Base-by-base conservation (phyloP, 805 yeast species). In the Spathaspora girioi region DNA sequence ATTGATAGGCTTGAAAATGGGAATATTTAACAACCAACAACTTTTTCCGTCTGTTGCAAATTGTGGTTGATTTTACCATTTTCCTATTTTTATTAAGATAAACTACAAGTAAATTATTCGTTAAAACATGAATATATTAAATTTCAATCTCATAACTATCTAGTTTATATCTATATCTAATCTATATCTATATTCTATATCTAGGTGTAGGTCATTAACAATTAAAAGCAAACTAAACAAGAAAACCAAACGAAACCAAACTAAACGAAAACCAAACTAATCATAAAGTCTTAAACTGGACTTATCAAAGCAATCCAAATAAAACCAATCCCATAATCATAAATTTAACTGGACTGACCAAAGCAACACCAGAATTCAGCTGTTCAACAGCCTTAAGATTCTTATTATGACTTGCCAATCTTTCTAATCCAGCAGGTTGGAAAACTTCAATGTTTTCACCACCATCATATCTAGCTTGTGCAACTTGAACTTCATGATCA, bases 401-500 rank as follows among this genome's bases (percentile, higher is more conserved):
- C 14, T 35, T 35, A 35, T 35, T 35, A 15, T 35, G 18, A 35
- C 40, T 35, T 10, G 40, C 40, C 8, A 35, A 35, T 35, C 40
- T 35, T 35, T 35, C 40, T 15, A 35, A 35, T 35, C 40, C 40
- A n/a, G 40, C 40, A n/a, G 40, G 40, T 35, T 35, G 40, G 40
- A 35, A 35, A 14, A 65, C 70, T 48, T 80, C 81, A 45, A 82
- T 73, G 49, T 79, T 63, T 49, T 68, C 69, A 12, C 62, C 63
- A 48, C 54, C 45, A 38, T 68, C 57, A 49, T 64, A 62, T 18
- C 54, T 57, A 27, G 54, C 65, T 46, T 60, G 70, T 8, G 71
- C 87, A 61, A 86, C 56, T 2, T 87, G 81, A 35, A 86, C 69
- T 58, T 79, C 74, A 44, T 66, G 66, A 59, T 78, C 77, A 32